Evolutionary conservation across 139 green algal species (phyloP).

Genomic region (Picochlorum sp.): DNA sequence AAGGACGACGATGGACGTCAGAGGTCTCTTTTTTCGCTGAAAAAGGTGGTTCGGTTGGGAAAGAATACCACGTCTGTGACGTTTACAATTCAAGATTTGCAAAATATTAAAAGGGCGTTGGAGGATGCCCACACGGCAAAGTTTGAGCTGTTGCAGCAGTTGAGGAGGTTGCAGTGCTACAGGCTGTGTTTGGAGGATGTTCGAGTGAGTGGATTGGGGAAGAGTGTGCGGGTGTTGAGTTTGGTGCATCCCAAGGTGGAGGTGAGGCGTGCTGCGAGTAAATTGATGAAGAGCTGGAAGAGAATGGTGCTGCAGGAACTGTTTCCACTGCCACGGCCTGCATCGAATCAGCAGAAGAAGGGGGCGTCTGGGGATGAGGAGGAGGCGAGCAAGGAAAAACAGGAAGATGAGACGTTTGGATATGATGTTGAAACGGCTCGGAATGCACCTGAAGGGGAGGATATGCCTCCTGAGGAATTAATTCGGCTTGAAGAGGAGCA

Average conservation of each 20-base stretch:
- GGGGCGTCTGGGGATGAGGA: not conserved
- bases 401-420: not conserved
- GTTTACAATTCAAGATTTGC: slow-evolving; percentile 10
- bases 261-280: not conserved
- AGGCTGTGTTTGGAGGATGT: slow-evolving; percentile 11
- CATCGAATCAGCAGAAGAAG: too few relatives aligned
- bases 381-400: not conserved
- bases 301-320: not conserved
- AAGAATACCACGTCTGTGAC: slow-evolving; percentile 8
- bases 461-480: slow-evolving; percentile 2
- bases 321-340: not conserved
- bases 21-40: slow-evolving; percentile 5
- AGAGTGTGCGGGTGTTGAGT: not conserved
- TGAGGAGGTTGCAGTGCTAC: slow-evolving; percentile 16
- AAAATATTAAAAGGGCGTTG: not conserved
- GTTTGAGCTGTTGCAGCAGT: not conserved
- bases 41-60: slow-evolving; percentile 12
- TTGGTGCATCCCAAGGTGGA: slow-evolving; percentile 3
- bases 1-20: slow-evolving; percentile 8
- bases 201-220: not conserved
- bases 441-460: slow-evolving; percentile 1
- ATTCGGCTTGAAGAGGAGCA: slow-evolving; percentile 10
- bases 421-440: slow-evolving; percentile 9
- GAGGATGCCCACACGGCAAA: not conserved
- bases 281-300: slow-evolving; percentile 8